phyloP scores from a whole-genome alignment of 1,139 yeast species.

The Yamadazyma membranifaciens region DNA sequence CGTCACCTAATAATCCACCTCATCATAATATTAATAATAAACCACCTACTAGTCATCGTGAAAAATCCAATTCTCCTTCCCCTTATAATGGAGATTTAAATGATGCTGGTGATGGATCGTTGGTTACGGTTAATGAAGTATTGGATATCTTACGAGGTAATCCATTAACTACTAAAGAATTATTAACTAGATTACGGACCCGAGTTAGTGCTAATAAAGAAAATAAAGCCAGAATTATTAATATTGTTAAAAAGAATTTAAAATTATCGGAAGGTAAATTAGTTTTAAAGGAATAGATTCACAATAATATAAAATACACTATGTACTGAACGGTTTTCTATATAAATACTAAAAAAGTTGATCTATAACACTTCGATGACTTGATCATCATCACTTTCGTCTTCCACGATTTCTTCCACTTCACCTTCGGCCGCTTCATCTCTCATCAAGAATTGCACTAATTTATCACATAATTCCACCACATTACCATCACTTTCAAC shows the following conservation, averaged over 20 bases:
- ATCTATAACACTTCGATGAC: constrained; percentile 51
- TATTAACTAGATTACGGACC: constrained; percentile 58
- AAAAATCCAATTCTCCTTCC: constrained; percentile 17
- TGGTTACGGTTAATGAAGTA: constrained; percentile 71
- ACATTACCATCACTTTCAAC: constrained; percentile 62
- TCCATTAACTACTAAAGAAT: constrained; percentile 64
- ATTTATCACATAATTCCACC: constrained; percentile 65
- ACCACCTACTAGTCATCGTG: constrained; percentile 4
- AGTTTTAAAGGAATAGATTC: constrained; percentile 48
- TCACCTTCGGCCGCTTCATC: constrained; percentile 54
- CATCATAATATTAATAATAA: not conserved
- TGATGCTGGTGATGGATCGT: constrained; percentile 38
- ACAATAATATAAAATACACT: not conserved
- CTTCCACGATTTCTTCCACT: constrained; percentile 25
- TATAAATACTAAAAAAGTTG: not conserved
- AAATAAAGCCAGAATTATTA: constrained; percentile 65
- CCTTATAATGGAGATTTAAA: constrained; percentile 27
- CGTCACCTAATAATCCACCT: not conserved
- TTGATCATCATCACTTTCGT: constrained; percentile 36
- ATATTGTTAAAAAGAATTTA: constrained; percentile 66
- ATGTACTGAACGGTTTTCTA: not conserved
- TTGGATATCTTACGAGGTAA: constrained; percentile 60
- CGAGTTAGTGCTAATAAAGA: constrained; percentile 69
- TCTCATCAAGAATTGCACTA: constrained; percentile 87
- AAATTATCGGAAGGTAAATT: constrained; percentile 62